Conservation (phyloP, 805 yeast species). For the Zygosaccharomyces bailii region DNA sequence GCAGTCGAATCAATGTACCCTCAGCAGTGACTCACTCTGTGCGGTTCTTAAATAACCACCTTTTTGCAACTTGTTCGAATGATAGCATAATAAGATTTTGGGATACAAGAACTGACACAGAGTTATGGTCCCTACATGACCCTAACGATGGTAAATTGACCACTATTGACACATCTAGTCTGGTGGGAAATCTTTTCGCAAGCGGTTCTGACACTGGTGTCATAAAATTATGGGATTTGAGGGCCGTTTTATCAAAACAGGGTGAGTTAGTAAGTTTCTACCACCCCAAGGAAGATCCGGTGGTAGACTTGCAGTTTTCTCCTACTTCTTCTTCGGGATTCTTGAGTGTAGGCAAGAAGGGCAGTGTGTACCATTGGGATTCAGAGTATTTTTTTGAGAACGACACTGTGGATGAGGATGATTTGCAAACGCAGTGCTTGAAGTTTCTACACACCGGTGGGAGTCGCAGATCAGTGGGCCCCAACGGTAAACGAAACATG, state of each 20-base stretch:
- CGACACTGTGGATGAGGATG: constrained; percentile 44
- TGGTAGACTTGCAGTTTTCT: constrained; percentile 33
- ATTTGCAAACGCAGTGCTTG: constrained; percentile 32
- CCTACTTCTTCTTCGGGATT: constrained; percentile 32
- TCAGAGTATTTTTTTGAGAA: constrained; percentile 40
- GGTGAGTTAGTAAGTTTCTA: constrained; percentile 27
- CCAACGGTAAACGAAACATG: constrained; percentile 23
- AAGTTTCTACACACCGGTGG: constrained; percentile 34
- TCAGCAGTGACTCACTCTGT: constrained; percentile 33
- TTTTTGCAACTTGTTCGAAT: constrained; percentile 35
- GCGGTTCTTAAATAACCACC: constrained; percentile 32
- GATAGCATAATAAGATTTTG: constrained; percentile 34
- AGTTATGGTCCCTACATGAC: constrained; percentile 24
- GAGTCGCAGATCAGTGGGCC: constrained; percentile 23
- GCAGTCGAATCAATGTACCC: constrained; percentile 30
- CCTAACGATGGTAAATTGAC: constrained; percentile 31
- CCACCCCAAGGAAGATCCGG: constrained; percentile 35
- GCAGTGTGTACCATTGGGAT: constrained; percentile 37
- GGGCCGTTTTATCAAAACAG: constrained; percentile 31
- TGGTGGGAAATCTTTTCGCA: constrained; percentile 29
- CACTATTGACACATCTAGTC: constrained; percentile 31
- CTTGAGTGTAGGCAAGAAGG: constrained; percentile 33
- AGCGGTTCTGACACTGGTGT: constrained; percentile 35
- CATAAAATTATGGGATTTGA: constrained; percentile 36
- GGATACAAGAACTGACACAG: constrained; percentile 32